Conservation (phyloP, 768 basidiomycete species). For the Leccinum aurantiacum region DNA sequence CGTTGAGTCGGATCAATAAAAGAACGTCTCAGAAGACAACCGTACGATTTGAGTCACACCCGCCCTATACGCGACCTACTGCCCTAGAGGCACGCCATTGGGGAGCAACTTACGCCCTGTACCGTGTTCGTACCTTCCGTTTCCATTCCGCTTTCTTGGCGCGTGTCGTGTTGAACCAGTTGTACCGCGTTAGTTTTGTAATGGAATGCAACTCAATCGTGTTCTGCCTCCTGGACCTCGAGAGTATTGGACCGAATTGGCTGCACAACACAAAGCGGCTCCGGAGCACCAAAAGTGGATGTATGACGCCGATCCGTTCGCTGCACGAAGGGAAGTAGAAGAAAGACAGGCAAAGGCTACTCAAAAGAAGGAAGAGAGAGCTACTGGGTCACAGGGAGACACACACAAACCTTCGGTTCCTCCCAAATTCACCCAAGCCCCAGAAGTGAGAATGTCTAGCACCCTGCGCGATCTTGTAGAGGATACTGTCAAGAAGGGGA, state of each 20-base stretch:
- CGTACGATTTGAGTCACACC: conserved; percentile 72
- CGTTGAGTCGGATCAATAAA: conserved; percentile 64
- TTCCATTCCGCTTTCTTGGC: not conserved
- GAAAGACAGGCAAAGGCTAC: conserved; percentile 60
- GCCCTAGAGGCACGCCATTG: conserved; percentile 85
- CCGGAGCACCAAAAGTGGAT: conserved; percentile 80
- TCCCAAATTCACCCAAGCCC: conserved; percentile 45
- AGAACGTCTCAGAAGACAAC: conserved; percentile 69
- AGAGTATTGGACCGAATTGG: conserved; percentile 84
- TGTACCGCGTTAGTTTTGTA: conserved; percentile 59
- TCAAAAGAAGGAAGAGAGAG: conserved; percentile 42
- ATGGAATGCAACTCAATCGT: conserved; percentile 68
- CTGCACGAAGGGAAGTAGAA: conserved; percentile 64
- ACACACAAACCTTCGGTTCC: conserved; percentile 24
- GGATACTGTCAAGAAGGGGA: conserved; percentile 72
- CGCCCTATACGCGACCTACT: conserved; percentile 63
- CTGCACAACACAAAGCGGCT: conserved; percentile 62
- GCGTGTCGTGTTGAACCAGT: conserved; percentile 10
- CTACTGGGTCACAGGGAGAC: conserved; percentile 11
- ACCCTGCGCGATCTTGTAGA: conserved; percentile 79
- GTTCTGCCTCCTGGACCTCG: conserved; percentile 81
- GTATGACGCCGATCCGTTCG: conserved; percentile 86
- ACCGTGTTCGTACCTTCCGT: conserved; percentile 62
- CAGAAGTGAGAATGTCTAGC: conserved; percentile 84
- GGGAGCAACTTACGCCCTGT: conserved; percentile 85